Evolutionary conservation across 2,329 filamentous ascomycete genomes (phyloP).

Genomic region (Aotearoamyces nothofagi): DNA sequence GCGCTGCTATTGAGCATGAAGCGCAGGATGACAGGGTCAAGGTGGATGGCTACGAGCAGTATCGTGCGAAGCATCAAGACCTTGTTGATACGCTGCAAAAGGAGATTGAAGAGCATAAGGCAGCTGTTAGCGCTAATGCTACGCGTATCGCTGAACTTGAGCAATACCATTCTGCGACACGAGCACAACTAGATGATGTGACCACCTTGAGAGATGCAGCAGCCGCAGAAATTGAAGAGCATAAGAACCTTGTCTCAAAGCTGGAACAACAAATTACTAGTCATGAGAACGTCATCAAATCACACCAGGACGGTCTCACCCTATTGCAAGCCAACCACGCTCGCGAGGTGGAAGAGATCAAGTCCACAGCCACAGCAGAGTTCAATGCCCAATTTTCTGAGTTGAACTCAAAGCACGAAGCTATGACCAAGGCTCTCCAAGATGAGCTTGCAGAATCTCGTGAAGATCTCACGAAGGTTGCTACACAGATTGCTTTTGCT

Average conservation of each 20-base stretch:
- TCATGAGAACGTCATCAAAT: constrained; percentile 41
- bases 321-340: constrained; percentile 33
- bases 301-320: constrained; percentile 34
- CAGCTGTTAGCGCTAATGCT: constrained; percentile 52
- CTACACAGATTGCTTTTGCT: constrained; percentile 44
- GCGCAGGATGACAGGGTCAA: constrained; percentile 26
- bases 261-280: constrained; percentile 43
- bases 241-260: constrained; percentile 29
- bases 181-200: constrained; percentile 52
- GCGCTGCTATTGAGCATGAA: constrained; percentile 25
- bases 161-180: constrained; percentile 49
- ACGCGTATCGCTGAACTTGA: constrained; percentile 61
- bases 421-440: constrained; percentile 39
- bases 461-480: constrained; percentile 48
- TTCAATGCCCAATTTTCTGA: constrained; percentile 41
- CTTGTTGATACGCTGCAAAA: constrained; percentile 47
- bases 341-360: constrained; percentile 32
- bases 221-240: constrained; percentile 25
- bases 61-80: constrained; percentile 38
- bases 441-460: constrained; percentile 48
- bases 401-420: constrained; percentile 45
- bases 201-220: constrained; percentile 37
- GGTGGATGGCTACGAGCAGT: constrained; percentile 31
- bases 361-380: constrained; percentile 32
- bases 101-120: constrained; percentile 72